Conservation (phyloP, 208 protist species). For the Trypanosoma congolense region DNA sequence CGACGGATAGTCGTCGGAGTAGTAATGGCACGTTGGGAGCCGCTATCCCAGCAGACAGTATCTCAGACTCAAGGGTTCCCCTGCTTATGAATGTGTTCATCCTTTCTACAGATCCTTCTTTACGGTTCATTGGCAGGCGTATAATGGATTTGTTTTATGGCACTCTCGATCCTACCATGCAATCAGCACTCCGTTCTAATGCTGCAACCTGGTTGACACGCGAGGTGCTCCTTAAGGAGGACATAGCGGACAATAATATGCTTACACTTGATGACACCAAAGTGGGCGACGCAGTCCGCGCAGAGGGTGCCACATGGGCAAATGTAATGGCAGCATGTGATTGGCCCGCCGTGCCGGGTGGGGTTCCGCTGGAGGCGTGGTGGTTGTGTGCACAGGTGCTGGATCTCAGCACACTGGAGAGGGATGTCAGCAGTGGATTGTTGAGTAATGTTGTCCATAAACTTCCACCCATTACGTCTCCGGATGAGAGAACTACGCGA, state of each 20-base stretch:
- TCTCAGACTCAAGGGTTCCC: no score
- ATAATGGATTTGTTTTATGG: conserved; percentile 59
- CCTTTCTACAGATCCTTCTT: no score
- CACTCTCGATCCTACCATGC: conserved; percentile 21
- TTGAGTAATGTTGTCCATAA: conserved; percentile 41
- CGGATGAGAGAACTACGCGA: conserved; percentile 8
- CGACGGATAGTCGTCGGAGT: no score
- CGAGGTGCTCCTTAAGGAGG: conserved; percentile 36
- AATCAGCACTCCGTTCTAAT: conserved; percentile 24
- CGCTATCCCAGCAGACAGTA: no score
- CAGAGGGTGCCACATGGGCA: conserved; percentile 46
- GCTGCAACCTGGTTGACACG: conserved; percentile 43
- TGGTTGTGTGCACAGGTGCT: conserved; percentile 52
- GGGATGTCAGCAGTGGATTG: conserved; percentile 28
- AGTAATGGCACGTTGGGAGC: no score
- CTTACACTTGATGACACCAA: conserved; percentile 25
- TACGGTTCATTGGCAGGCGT: no score
- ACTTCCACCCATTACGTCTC: conserved; percentile 25
- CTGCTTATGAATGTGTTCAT: no score
- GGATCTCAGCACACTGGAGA: conserved; percentile 39
- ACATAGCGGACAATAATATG: conserved; percentile 4
- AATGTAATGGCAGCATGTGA: conserved; percentile 34
- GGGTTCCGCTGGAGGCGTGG: conserved; percentile 36
- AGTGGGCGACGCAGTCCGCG: conserved; percentile 42
- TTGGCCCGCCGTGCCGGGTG: conserved; percentile 28